Percentiles rank a stretch among this genome's conserved stretches.
phyloP scores from a whole-genome alignment of 2,329 filamentous ascomycete species.

The Hortaea werneckii region DNA sequence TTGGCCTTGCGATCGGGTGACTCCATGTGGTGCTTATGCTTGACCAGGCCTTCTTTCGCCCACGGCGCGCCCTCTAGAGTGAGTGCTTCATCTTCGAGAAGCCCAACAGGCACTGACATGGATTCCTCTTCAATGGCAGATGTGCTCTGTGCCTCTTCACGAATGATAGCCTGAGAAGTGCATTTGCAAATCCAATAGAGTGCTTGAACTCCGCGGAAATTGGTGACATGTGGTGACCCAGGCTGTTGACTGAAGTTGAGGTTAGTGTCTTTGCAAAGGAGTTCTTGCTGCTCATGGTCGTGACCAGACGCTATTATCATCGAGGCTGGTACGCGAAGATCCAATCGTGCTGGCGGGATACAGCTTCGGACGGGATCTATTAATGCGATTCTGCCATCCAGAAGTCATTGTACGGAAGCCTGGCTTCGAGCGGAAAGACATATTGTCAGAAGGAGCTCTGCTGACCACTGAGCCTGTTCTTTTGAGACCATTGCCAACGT shows the following conservation, averaged over 20 bases:
- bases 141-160: constrained; percentile 53
- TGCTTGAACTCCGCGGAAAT: constrained; percentile 74
- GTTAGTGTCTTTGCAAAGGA: constrained; percentile 85
- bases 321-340: constrained; percentile 87
- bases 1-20: constrained; percentile 83
- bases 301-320: constrained; percentile 89
- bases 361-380: constrained; percentile 66
- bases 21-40: constrained; percentile 94
- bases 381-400: constrained; percentile 69
- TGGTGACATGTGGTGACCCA: constrained; percentile 60
- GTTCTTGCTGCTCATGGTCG: constrained; percentile 79
- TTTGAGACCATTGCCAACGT: constrained; percentile 44
- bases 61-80: constrained; percentile 91
- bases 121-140: constrained; percentile 27
- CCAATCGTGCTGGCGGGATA: constrained; percentile 72
- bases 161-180: constrained; percentile 94
- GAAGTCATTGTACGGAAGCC: constrained; percentile 55
- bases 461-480: constrained; percentile 84
- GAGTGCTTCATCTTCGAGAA: constrained; percentile 86
- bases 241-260: constrained; percentile 84
- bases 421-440: constrained; percentile 52
- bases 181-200: constrained; percentile 94
- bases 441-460: constrained; percentile 79
- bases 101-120: constrained; percentile 18
- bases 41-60: constrained; percentile 93